Evolutionary conservation across 768 basidiomycete species (phyloP), one percentile per base, ranked within the genome.

Genomic region (Suillus ampliporus): DNA sequence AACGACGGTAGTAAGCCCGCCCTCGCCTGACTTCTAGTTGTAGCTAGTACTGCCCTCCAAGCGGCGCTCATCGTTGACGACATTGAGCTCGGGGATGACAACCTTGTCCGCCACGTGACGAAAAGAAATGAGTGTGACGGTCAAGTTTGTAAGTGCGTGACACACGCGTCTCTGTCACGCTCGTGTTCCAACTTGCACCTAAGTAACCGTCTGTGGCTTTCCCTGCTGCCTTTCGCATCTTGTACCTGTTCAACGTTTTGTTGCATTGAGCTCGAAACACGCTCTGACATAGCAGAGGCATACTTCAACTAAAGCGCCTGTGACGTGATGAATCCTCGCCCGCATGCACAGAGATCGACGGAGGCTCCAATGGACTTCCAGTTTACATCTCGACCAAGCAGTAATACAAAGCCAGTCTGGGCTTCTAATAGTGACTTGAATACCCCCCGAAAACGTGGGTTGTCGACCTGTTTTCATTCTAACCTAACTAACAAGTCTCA

Each of bases 321-420:
- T 50, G 56, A 52, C 61, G 57, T 43, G 23, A 75, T 76, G 74
- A 67, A 70, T 64, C 46, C 61, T 65, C 74, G 64, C 26, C 64
- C 61, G 48, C 68, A 71, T 58, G 58, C 69, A 58, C 73, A 78
- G 60, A 83, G 89, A 68, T 90, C 89, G 14, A 91, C 80, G 54
- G 93, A 94, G 71, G 90, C 89, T 4, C 93, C 93, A 5, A 95
- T 95, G 93, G 92, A 95, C 75, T 95, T 88, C 75, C 87, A 94
- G 72, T 94, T 89, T 79, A 94, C 92, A 10, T 86, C 87, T 67
- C 83, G 91, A 28, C 83, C 85, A 17, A 83, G 73, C 64, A 80
- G 72, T 60, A 72, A 75, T 41, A 76, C 81, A 61, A 85, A 80
- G 70, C 86, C 88, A 2, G 84, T 82, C 3, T 91, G 90, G 90